Evolutionary conservation across 345 rosid genomes (phyloP).

Genomic region (Heritiera littoralis): DNA sequence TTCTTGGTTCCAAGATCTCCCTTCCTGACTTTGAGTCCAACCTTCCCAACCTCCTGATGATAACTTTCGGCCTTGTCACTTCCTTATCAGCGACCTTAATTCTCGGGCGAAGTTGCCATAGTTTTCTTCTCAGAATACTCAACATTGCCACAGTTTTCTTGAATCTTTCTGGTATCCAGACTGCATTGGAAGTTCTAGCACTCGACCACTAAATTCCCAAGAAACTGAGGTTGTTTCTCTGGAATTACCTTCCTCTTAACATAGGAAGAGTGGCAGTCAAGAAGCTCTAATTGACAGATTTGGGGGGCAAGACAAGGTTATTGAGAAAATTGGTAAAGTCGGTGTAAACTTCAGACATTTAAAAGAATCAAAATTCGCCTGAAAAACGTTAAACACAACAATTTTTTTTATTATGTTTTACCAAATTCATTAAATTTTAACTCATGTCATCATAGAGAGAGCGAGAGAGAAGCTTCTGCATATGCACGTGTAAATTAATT

Average conservation of each 20-base stretch:
- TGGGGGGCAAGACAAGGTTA: slow-evolving; percentile 16
- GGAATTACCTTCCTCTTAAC: too few relatives aligned
- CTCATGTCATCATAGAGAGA: too few relatives aligned
- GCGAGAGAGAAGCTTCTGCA: too few relatives aligned
- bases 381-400: slow-evolving; percentile 38
- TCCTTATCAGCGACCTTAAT: slow-evolving; percentile 65
- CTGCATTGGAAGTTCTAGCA: slow-evolving; percentile 7
- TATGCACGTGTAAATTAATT: too few relatives aligned
- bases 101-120: slow-evolving; percentile 51
- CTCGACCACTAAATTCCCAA: neutral
- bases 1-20: slow-evolving; percentile 28
- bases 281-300: neutral
- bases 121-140: slow-evolving; percentile 48
- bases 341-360: slow-evolving; percentile 31
- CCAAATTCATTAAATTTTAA: too few relatives aligned
- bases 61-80: slow-evolving; percentile 55
- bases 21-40: slow-evolving; percentile 39
- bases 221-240: neutral
- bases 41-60: slow-evolving; percentile 60
- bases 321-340: slow-evolving; percentile 10
- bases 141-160: slow-evolving; percentile 50
- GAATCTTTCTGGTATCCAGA: slow-evolving; percentile 10
- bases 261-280: neutral
- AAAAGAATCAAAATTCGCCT: slow-evolving; percentile 49
- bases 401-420: neutral